Evolutionary conservation across 2,329 filamentous ascomycete species (phyloP), one percentile per base, ranked within the genome.

Genomic region (Phialocephala subalpina): DNA sequence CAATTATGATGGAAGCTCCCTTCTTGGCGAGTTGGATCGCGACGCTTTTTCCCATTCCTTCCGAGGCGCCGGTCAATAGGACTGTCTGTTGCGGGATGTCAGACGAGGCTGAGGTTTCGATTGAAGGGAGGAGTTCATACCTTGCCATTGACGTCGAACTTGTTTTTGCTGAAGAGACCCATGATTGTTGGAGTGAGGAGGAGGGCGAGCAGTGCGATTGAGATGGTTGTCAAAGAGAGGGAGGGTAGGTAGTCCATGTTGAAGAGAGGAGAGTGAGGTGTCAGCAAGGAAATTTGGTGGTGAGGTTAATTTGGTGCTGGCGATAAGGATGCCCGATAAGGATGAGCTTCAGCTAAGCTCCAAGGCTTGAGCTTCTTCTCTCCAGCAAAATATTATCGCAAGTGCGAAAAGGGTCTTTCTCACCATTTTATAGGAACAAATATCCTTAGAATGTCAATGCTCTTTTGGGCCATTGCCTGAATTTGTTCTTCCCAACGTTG

Each of bases 1-100:
- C 90, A 70, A 98, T 89, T 69, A 97, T 87, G 63, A 99, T 78
- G 78, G 94, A 93, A 66, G 96, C 95, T 56, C 96, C 96, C 78
- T 94, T 94, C 58, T 86, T 82, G 2, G 95, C 86, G 53, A 99
- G 87, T 71, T 94, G 85, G 60, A 87, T 84, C 5, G 90, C 94
- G 22, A 90, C 87, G 60, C 88, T 88, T 72, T 90, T 88, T 66
- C 96, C 96, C 91, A 97, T 93, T 65, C 96, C 96, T 76, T 97
- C 92, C 0, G 96, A 97, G 36, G 90, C 94, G 56, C 96, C 96
- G 0, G 96, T 99, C 60, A 99, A 83, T 63, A 98, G 83, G 60
- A 97, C 85, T 1, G 94, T 97, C 94, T 97, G 72, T 5, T 20
- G 27, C 29, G 27, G 49, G 11, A 63, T 61, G 66, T 73, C 27